Conservation (phyloP, 208 protist genomes). For the Herpetomonas tarakana region DNA sequence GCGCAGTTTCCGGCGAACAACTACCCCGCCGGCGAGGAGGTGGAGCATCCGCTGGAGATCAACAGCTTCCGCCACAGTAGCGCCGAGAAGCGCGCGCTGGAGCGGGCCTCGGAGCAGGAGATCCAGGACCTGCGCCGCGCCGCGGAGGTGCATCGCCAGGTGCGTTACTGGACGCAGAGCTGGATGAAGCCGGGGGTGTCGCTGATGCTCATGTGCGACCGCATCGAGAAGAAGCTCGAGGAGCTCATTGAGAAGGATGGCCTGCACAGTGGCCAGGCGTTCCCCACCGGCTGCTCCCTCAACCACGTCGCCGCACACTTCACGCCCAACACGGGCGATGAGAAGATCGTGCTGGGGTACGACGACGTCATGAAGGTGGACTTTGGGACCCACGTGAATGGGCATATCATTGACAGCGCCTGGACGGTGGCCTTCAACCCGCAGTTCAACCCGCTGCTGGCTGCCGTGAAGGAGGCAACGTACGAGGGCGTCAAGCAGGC, state of each 20-base stretch:
- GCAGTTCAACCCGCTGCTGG: slow-evolving; percentile 94
- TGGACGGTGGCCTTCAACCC: slow-evolving; percentile 97
- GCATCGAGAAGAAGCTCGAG: slow-evolving; percentile 84
- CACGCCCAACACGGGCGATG: slow-evolving; percentile 96
- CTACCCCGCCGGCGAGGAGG: slow-evolving; percentile 85
- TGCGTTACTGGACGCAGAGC: slow-evolving; percentile 83
- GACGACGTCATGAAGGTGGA: slow-evolving; percentile 99
- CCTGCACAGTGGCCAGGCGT: slow-evolving; percentile 86
- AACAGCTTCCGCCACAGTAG: slow-evolving; percentile 90
- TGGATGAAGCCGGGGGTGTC: slow-evolving; percentile 93
- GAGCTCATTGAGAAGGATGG: slow-evolving; percentile 88
- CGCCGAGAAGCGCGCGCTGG: slow-evolving; percentile 92
- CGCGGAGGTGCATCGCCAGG: slow-evolving; percentile 92
- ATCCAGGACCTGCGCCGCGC: slow-evolving; percentile 88
- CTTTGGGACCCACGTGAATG: slow-evolving; percentile 98
- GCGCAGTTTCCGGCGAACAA: slow-evolving; percentile 64
- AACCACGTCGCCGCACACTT: slow-evolving; percentile 98
- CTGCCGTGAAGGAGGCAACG: slow-evolving; percentile 97
- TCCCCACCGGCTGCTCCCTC: slow-evolving; percentile 93
- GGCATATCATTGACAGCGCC: slow-evolving; percentile 97
- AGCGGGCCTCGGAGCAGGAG: slow-evolving; percentile 61
- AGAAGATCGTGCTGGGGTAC: slow-evolving; percentile 90
- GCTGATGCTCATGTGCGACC: slow-evolving; percentile 92
- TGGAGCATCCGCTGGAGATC: slow-evolving; percentile 87
- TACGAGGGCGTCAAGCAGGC: slow-evolving; percentile 96